These are phyloP conservation scores for Aphanomyces euteiches DNA, from an alignment of 352 stramenopile species.

Conservation along the genomic window DNA sequence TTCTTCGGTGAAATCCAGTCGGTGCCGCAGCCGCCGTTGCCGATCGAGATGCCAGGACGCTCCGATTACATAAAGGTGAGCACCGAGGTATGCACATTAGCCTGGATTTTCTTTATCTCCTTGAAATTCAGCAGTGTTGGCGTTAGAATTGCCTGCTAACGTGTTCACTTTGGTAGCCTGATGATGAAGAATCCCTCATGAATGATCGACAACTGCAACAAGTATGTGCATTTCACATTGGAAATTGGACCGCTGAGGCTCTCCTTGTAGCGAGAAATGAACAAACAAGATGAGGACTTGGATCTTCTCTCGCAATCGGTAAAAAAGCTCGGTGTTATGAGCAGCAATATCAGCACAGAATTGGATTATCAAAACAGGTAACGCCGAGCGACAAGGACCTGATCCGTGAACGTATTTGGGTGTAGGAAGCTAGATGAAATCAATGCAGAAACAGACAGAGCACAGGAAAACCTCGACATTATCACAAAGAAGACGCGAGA, in stretches of 20 bases:
- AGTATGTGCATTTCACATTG: background rate
- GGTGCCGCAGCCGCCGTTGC: background rate
- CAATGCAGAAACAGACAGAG: slow-evolving; percentile 79
- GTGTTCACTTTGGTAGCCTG: slow-evolving; percentile 5
- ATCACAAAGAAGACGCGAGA: slow-evolving; percentile 85
- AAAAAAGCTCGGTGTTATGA: slow-evolving; percentile 80
- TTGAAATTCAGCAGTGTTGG: background rate
- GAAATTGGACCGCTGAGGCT: background rate
- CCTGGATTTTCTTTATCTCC: too few relatives aligned
- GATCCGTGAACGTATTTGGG: too few relatives aligned
- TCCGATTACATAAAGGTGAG: slow-evolving; percentile 31
- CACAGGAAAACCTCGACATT: slow-evolving; percentile 58
- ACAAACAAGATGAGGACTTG: slow-evolving; percentile 81
- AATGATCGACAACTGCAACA: slow-evolving; percentile 27
- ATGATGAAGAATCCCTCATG: slow-evolving; percentile 30
- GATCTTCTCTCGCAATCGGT: slow-evolving; percentile 73
- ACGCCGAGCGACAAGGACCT: slow-evolving; percentile 27
- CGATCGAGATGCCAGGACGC: slow-evolving; percentile 6
- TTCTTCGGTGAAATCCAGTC: background rate
- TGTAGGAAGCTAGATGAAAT: slow-evolving; percentile 78
- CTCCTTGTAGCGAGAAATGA: slow-evolving; percentile 46
- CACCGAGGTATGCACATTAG: slow-evolving; percentile 27
- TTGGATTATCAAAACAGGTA: slow-evolving; percentile 78
- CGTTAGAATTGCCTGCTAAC: slow-evolving; percentile 2
- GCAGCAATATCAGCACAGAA: slow-evolving; percentile 77